A percentile compares a stretch with the other conserved stretches of the same genome.
phyloP scores from a whole-genome alignment of 305 asterid species.

The Solanum chacoense region DNA sequence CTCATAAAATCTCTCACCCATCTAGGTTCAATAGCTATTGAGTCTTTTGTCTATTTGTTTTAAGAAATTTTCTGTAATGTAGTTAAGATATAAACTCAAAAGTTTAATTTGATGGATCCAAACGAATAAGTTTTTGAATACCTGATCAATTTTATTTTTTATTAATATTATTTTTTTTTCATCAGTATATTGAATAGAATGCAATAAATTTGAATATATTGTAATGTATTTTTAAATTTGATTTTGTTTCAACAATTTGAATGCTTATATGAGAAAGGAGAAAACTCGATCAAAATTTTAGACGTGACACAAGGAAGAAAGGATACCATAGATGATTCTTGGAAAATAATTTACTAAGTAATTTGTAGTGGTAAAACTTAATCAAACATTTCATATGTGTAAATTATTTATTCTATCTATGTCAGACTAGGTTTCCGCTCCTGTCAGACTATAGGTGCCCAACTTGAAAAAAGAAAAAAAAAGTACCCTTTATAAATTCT shows the following conservation, averaged over 20 bases:
- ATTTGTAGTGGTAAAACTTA: not conserved
- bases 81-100: not conserved
- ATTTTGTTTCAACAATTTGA: not conserved
- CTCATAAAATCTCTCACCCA: too few species aligned
- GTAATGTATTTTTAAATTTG: not conserved
- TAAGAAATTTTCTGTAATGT: not conserved
- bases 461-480: not conserved
- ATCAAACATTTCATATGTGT: not conserved
- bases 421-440: not conserved
- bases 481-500: too few species aligned
- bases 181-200: not conserved
- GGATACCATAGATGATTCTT: not conserved
- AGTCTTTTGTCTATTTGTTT: too few species aligned
- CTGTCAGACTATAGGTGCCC: not conserved
- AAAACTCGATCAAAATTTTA: too few species aligned
- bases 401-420: too few species aligned
- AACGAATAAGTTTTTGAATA: too few species aligned
- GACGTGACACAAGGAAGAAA: not conserved
- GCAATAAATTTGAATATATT: not conserved
- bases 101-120: not conserved
- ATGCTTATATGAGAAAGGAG: not conserved
- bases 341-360: not conserved
- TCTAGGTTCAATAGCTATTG: too few species aligned
- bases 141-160: too few species aligned
- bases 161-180: too few species aligned